Evolutionary conservation across 352 stramenopile species (phyloP), one percentile per base, ranked within the genome.

Genomic region (Peronospora destructor): DNA sequence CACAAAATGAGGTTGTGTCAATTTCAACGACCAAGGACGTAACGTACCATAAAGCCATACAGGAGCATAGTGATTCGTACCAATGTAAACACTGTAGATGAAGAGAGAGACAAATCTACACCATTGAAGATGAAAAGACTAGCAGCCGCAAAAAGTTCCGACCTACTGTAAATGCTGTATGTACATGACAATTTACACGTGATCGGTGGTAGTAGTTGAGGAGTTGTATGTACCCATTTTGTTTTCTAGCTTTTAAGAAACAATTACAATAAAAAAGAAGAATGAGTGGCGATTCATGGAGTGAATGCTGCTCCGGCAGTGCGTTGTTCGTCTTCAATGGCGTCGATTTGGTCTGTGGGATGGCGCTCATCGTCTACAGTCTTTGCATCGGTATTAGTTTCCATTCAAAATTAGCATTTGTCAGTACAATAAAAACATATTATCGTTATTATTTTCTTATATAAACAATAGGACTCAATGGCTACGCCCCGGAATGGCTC

Each of bases 71-170:
- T 80, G 59, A 49, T 87, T 84, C n/a, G 70, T 53, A 17, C 71
- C 70, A 17, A 91, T 62, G 39, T 82, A 87, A 44, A 85, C 55
- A 10, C 71, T 72, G 47, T 91, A 91, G 46, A 73, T 44, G 8
- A 64, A 71, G 7, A 91, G 73, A 16, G 62, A 47, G n/a, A 76
- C 25, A 91, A 45, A 59, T 91, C 79, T 36, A 91, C 70, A 40
- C 64, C 73, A 59, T 91, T 88, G 62, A 85, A 91, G 51, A 87
- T 34, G 48, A 87, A 85, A 44, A 91, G 75, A 51, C 74, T 72
- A 30, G 52, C 53, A 45, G 72, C 62, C 16, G 68, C 66, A 48
- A 75, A 80, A 47, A 65, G 62, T 55, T 90, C 76, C 13, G 56
- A 55, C 39, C 61, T 12, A 32, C 7, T 32, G 28, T 8, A 45